Percentiles rank a stretch among this genome's conserved stretches.
Conservation (phyloP, 2,329 filamentous ascomycete genomes). For the Arthrinium phaeospermum region DNA sequence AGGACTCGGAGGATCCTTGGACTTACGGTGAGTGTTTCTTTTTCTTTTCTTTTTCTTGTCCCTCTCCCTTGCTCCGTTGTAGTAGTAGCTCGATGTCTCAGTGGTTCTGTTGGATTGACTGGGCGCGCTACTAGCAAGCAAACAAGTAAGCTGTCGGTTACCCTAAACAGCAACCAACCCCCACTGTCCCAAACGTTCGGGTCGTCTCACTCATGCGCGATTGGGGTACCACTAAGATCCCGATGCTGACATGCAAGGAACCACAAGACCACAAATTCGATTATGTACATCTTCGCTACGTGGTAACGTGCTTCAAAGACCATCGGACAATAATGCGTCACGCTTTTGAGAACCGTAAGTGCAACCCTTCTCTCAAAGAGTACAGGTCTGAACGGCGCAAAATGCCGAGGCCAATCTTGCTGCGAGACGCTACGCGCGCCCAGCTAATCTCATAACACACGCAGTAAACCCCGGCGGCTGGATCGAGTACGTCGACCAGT, state of each 20-base stretch:
- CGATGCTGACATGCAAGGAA: not conserved
- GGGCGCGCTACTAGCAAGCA: not conserved
- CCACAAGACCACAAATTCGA: constrained; percentile 17
- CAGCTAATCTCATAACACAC: not conserved
- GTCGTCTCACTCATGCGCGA: not conserved
- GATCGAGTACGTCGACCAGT: constrained; percentile 15
- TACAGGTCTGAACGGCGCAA: too few species aligned
- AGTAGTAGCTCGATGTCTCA: not conserved
- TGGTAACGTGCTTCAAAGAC: constrained; percentile 18
- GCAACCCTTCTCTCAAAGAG: not conserved
- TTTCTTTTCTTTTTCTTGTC: not conserved
- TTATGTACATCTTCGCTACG: constrained; percentile 19
- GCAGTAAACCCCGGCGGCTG: constrained; percentile 17
- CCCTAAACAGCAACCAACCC: not conserved
- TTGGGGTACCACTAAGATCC: not conserved
- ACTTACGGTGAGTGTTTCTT: not conserved
- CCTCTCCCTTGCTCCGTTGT: too few species aligned
- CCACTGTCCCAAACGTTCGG: not conserved
- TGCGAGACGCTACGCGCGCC: not conserved
- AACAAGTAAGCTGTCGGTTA: not conserved
- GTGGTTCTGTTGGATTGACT: not conserved
- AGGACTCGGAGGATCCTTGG: constrained; percentile 20
- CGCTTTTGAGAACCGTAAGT: constrained; percentile 17
- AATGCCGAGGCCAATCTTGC: too few species aligned
- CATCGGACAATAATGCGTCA: constrained; percentile 13